These are phyloP conservation scores for Scedosporium aurantiacum DNA, from an alignment of 2,329 filamentous ascomycete genomes.

Conservation along the genomic window DNA sequence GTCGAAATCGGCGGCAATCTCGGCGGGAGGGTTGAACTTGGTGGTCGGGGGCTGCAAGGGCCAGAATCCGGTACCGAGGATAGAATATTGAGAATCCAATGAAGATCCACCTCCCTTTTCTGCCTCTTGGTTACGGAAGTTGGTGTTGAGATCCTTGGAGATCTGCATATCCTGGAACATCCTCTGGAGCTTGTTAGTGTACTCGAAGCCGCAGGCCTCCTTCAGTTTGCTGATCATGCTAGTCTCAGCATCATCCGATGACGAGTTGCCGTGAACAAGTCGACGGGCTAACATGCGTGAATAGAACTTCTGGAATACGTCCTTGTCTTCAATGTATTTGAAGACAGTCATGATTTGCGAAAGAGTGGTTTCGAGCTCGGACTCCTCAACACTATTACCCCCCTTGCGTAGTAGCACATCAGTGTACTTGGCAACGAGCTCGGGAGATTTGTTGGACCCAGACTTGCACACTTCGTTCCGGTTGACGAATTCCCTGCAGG, in stretches of 20 bases:
- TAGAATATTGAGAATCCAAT: conserved; percentile 78
- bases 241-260: conserved; percentile 92
- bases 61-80: conserved; percentile 96
- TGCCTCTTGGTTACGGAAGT: conserved; percentile 68
- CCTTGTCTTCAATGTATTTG: conserved; percentile 99
- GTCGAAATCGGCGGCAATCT: conserved; percentile 79
- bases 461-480: conserved; percentile 92
- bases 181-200: conserved; percentile 97
- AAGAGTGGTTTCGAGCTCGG: conserved; percentile 79
- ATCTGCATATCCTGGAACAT: conserved; percentile 99
- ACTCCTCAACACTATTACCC: conserved; percentile 83
- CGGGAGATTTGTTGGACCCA: conserved; percentile 86
- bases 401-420: conserved; percentile 89
- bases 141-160: conserved; percentile 88
- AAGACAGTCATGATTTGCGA: conserved; percentile 98
- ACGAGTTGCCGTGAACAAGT: conserved; percentile 87
- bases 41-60: conserved; percentile 79
- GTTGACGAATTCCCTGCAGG: conserved; percentile 96
- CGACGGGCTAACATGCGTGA: conserved; percentile 92
- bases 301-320: conserved; percentile 99
- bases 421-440: conserved; percentile 89
- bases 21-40: conserved; percentile 74
- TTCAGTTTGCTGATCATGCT: conserved; percentile 99
- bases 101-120: conserved; percentile 46
- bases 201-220: conserved; percentile 96